phyloP scores from a whole-genome alignment of 129 eudicot genomes.

The Lactuca sativa region DNA sequence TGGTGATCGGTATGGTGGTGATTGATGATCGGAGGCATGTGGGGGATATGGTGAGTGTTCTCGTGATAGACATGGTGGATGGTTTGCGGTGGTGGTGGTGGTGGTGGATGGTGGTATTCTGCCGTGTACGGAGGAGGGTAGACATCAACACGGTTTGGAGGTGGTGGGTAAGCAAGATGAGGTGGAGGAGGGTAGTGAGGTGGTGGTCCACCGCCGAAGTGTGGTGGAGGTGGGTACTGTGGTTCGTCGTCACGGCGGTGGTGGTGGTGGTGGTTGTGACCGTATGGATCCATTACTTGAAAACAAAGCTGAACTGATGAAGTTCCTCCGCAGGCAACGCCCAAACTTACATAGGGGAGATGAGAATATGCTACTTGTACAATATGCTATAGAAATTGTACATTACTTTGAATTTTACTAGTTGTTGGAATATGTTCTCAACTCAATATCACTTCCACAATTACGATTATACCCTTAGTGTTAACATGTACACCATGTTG shows the following conservation, averaged over 20 bases:
- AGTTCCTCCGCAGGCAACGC: not conserved
- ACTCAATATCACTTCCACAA: not conserved
- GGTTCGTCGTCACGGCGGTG: slow-evolving; percentile 19
- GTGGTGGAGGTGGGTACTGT: slow-evolving; percentile 11
- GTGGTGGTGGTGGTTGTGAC: slow-evolving; percentile 12
- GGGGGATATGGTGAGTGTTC: slow-evolving; percentile 9
- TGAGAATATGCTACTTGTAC: not conserved
- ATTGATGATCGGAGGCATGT: slow-evolving; percentile 10
- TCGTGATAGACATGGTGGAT: slow-evolving; percentile 15
- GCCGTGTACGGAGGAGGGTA: slow-evolving; percentile 16
- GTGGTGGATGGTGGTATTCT: slow-evolving; percentile 13
- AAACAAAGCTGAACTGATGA: not conserved
- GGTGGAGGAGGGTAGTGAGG: not conserved
- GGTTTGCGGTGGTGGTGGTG: slow-evolving; percentile 20
- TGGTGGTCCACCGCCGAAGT: slow-evolving; percentile 17
- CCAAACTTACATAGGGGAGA: not conserved
- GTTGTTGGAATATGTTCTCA: not conserved
- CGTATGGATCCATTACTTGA: slow-evolving; percentile 13
- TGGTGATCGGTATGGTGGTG: slow-evolving; percentile 19
- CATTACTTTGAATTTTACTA: not conserved
- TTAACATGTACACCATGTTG: not conserved
- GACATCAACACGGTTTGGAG: slow-evolving; percentile 1
- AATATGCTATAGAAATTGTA: not conserved
- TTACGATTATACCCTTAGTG: not conserved
- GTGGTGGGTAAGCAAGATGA: slow-evolving; percentile 11